Base-by-base conservation (phyloP, 768 basidiomycete species). In the Mycena venus region DNA sequence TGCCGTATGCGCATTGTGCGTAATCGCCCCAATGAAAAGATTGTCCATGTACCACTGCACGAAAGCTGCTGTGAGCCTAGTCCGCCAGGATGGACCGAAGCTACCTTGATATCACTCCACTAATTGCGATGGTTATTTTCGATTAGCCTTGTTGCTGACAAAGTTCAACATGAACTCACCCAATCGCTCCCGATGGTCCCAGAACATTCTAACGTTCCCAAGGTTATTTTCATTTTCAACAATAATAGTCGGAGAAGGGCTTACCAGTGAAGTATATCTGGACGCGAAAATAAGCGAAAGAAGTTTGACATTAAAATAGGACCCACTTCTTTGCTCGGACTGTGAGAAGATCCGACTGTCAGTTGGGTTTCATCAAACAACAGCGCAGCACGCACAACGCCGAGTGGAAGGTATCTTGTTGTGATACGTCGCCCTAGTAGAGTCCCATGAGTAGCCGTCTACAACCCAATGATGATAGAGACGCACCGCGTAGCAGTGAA, bases 101-200 rank as follows among this genome's bases (percentile, higher is more conserved):
- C n/a, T 82, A 91, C 93, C 88, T 95, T 95, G 82, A 95, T 91
- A 76, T 95, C 93, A 59, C 84, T 85, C 94, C 94, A 95, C 73
- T 74, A 14, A 63, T 12, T 11, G 4, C 27, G 10, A 51, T 21
- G 27, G 32, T 49, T 21, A 23, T 44, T 34, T n/a, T 42, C 25
- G 1, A 27, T 68, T 55, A 73, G 32, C 32, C 10, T 38, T 49
- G 32, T 59, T 31, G 42, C 73, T 32, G 62, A 55, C 23, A 65
- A 59, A 59, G 36, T 49, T 69, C 42, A 65, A 64, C 32, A 70
- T 34, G 32, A 14, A 58, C 27, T 10, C 66, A 70, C 73, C 94
- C 93, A 95, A 79, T 94, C 92, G 11, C 89, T 88, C 17, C 92
- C 91, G 67, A 89, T 81, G 0, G 87, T 90, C 8, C 94, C 93